These are phyloP conservation scores for Candida koratica DNA, from an alignment of 805 yeast species.

Conservation along the genomic window DNA sequence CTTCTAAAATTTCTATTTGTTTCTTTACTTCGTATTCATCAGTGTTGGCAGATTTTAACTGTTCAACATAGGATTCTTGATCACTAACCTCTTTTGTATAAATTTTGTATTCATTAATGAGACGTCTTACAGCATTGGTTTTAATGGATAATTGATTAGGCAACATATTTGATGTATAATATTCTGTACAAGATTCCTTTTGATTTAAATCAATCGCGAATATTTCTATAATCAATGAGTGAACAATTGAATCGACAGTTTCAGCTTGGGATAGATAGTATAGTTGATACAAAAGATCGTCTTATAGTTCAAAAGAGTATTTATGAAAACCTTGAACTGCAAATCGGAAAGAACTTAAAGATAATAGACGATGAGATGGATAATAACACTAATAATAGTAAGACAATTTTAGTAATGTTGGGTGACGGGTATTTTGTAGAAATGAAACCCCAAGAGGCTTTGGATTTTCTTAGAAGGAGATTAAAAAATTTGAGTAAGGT, in stretches of 20 bases:
- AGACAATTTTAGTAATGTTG: conserved; percentile 21
- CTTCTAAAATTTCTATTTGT: conserved; percentile 35
- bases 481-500: conserved; percentile 26
- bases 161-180: no score
- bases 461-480: conserved; percentile 23
- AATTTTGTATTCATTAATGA: conserved; percentile 61
- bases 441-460: conserved; percentile 26
- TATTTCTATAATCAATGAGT: no score
- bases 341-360: no score
- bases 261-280: neutral
- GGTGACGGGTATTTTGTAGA: conserved; percentile 43
- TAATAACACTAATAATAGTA: neutral
- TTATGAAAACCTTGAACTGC: neutral
- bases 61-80: conserved; percentile 46
- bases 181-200: no score
- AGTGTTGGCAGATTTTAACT: conserved; percentile 42
- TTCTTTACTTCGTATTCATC: conserved; percentile 66
- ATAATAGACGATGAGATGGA: neutral
- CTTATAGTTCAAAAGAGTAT: neutral
- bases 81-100: conserved; percentile 59
- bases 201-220: no score
- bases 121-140: conserved; percentile 61
- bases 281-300: neutral
- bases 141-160: conserved; percentile 72
- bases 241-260: conserved; percentile 3